phyloP scores from a whole-genome alignment of 169 alveolate species.

The Neospora caninum region DNA sequence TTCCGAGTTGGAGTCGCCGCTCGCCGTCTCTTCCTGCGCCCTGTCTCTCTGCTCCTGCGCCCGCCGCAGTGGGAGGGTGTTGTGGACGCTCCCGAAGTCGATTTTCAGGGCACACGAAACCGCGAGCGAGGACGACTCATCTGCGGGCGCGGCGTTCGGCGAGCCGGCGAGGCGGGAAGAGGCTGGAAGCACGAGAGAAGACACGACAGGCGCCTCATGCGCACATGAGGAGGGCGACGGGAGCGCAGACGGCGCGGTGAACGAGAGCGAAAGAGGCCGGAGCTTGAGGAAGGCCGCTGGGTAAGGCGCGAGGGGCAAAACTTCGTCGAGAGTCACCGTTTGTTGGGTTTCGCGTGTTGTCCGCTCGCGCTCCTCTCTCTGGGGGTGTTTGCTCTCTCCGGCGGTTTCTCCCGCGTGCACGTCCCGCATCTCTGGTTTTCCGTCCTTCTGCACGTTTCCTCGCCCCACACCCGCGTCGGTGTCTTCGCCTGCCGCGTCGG shows the following conservation, averaged over 20 bases:
- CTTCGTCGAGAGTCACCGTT: not conserved
- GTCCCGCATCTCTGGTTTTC: no score
- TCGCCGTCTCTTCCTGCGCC: not conserved
- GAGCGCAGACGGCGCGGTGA: not conserved
- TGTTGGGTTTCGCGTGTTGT: no score
- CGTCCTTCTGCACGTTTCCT: no score
- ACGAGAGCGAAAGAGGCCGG: not conserved
- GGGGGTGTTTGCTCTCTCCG: no score
- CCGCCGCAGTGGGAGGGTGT: not conserved
- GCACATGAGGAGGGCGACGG: not conserved
- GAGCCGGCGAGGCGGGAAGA: not conserved
- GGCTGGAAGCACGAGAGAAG: not conserved
- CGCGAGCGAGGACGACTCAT: no score
- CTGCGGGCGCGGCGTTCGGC: no score
- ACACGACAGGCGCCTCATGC: not conserved
- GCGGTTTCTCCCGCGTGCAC: no score
- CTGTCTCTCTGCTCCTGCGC: not conserved
- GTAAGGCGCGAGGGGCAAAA: not conserved
- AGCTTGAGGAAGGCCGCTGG: slow-evolving; percentile 11
- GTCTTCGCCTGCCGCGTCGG: not conserved
- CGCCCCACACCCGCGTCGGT: not conserved
- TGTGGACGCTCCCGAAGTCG: not conserved
- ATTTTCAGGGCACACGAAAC: not conserved
- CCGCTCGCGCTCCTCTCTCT: no score
- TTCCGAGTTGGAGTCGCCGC: not conserved